Base-by-base conservation (phyloP, 1,139 yeast genomes). In the Geotrichum macrosporum region DNA sequence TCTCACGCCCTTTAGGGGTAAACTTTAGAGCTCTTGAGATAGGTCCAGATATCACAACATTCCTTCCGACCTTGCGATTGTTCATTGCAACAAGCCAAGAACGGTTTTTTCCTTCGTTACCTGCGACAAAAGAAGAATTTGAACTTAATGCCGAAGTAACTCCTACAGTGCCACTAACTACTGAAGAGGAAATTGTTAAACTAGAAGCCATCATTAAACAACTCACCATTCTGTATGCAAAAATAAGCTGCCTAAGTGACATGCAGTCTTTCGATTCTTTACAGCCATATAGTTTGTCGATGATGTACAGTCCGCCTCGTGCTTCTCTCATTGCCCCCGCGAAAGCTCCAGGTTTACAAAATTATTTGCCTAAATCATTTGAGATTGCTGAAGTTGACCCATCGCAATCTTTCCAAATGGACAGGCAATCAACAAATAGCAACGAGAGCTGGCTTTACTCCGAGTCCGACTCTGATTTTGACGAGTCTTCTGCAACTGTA, bases 231-330 rank as follows among this genome's bases (percentile, higher is more conserved):
- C 15, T 33, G 9, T 41, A 41, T 20, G 44, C 44, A 5, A 41
- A 41, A 26, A 15, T 34, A 2, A 16, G 33, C 16, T 31, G 44
- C 18, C 15, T 41, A 15, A 41, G 18, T 5, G 44, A 41, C 22
- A 32, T 41, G 19, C 44, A 41, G 5, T 32, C 44, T 3, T 33
- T 41, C 16, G 44, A 41, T n/a, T 22, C 16, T 12, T 10, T 41
- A 10, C 31, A 33, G n/a, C n/a, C n/a, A n/a, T n/a, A n/a, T n/a
- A n/a, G n/a, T n/a, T n/a, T n/a, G n/a, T n/a, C n/a, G n/a, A n/a
- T n/a, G n/a, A n/a, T n/a, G n/a, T n/a, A n/a, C n/a, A n/a, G n/a
- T n/a, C n/a, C n/a, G n/a, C n/a, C n/a, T n/a, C n/a, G n/a, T n/a
- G n/a, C n/a, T n/a, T n/a, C n/a, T n/a, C n/a, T n/a, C n/a, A n/a